Percentiles rank a stretch among this genome's conserved stretches.
phyloP scores from a whole-genome alignment of 2,329 filamentous ascomycete genomes.

The Calcarisporium arbuscula region DNA sequence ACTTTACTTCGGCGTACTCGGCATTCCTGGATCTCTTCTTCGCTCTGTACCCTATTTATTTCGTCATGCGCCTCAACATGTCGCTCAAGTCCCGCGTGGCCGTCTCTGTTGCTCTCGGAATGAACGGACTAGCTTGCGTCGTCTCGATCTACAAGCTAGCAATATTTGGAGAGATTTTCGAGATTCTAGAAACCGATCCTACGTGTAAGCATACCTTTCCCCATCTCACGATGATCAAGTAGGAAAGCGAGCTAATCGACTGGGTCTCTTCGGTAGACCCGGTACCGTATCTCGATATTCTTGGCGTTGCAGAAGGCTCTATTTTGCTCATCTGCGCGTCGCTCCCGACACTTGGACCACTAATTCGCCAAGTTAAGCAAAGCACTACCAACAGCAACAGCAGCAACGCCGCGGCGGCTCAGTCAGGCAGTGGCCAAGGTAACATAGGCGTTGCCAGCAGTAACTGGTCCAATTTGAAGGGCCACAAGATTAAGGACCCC shows the following conservation, averaged over 20 bases:
- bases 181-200: constrained; percentile 14
- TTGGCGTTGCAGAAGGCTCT: constrained; percentile 17
- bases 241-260: neutral
- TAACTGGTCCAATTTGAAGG: constrained; percentile 12
- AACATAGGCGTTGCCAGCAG: constrained; percentile 3
- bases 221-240: neutral
- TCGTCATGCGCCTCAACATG: constrained; percentile 21
- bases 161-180: constrained; percentile 16
- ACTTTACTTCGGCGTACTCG: constrained; percentile 19
- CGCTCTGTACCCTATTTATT: constrained; percentile 18
- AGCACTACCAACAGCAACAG: constrained; percentile 11
- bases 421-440: constrained; percentile 3
- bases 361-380: constrained; percentile 13
- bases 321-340: constrained; percentile 19
- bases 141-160: constrained; percentile 20
- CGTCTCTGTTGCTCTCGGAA: constrained; percentile 16
- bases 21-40: constrained; percentile 21
- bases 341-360: constrained; percentile 16
- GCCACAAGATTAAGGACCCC: constrained; percentile 12
- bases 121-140: constrained; percentile 16
- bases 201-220: constrained; percentile 14
- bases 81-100: constrained; percentile 15
- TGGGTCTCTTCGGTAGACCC: constrained; percentile 8
- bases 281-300: constrained; percentile 18
- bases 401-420: constrained; percentile 5